Evolutionary conservation across 805 yeast species (phyloP), one percentile per base, ranked within the genome.

Genomic region (Yamadazyma scolyti): DNA sequence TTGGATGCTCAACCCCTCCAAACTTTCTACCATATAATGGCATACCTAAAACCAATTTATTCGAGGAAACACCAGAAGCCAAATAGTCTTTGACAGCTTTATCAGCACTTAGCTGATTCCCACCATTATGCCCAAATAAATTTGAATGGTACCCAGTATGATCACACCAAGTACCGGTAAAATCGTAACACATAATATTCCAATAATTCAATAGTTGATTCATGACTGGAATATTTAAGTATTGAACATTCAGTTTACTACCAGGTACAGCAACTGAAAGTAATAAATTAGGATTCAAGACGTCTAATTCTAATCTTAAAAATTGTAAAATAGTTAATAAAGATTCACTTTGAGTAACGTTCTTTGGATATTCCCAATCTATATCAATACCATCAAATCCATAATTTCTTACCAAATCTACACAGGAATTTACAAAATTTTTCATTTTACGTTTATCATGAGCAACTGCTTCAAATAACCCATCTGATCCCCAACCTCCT

Each of bases 171-270:
- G 46, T 42, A 0, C 97, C 97, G 2, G 79, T 60, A 45, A 79
- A 83, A 53, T 93, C 97, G 54, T 93, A 90, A 12, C 93, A 77
- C 97, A 90, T 90, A 36, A 93, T 53, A 51, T 90, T 89, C 82
- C 89, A 88, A 43, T 76, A 75, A 12, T 76, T 61, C 11, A 93
- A 48, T 43, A 68, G 67, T 15, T 51, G 48, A 42, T 81, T 80
- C 71, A 90, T 68, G n/a, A 67, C 68, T 1, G 40, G 30, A 2
- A 88, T 46, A 4, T 70, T 54, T 31, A 81, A 60, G 5, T 52
- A 39, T 3, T 44, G 30, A 11, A 79, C 48, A 31, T 70, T 67
- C 4, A 70, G 73, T 0, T 53, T 44, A 7, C 77, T 75, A 0
- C 81, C 83, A 1, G 97, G 95, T 2, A 84, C 71, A 0, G 97